phyloP scores from a whole-genome alignment of 2,329 filamentous ascomycete species.

The Neopestalotiopsis sp. region DNA sequence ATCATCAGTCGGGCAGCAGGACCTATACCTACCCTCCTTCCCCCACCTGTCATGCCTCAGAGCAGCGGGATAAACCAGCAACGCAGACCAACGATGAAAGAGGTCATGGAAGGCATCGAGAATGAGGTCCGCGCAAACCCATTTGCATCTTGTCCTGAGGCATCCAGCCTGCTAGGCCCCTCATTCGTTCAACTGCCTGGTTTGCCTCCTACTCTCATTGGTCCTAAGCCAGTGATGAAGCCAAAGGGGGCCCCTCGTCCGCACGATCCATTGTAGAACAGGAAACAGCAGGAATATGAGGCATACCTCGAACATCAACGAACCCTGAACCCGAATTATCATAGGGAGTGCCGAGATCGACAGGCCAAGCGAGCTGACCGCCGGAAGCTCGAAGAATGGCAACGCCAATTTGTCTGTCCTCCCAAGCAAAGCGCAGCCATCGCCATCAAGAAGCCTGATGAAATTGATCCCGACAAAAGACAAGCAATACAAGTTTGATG shows the following conservation, averaged over 20 bases:
- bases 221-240: slow-evolving; percentile 38
- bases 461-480: not conserved
- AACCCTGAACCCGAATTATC: slow-evolving; percentile 28
- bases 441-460: slow-evolving; percentile 11
- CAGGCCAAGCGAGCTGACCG: slow-evolving; percentile 33
- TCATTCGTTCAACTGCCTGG: not conserved
- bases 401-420: slow-evolving; percentile 2
- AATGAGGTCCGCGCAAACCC: not conserved
- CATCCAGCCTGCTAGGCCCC: not conserved
- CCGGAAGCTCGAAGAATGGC: slow-evolving; percentile 6
- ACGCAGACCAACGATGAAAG: not conserved
- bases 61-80: not conserved
- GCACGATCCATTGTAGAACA: slow-evolving; percentile 25
- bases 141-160: not conserved
- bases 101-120: not conserved
- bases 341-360: slow-evolving; percentile 32
- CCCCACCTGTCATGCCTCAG: not conserved
- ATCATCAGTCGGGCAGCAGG: not conserved
- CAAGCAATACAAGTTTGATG: not conserved
- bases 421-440: slow-evolving; percentile 3
- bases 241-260: slow-evolving; percentile 30
- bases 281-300: slow-evolving; percentile 35
- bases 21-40: not conserved
- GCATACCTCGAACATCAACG: slow-evolving; percentile 35
- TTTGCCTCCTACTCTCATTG: slow-evolving; percentile 27